Conservation (phyloP, 257 asterid species). For the Datura wrightii region DNA sequence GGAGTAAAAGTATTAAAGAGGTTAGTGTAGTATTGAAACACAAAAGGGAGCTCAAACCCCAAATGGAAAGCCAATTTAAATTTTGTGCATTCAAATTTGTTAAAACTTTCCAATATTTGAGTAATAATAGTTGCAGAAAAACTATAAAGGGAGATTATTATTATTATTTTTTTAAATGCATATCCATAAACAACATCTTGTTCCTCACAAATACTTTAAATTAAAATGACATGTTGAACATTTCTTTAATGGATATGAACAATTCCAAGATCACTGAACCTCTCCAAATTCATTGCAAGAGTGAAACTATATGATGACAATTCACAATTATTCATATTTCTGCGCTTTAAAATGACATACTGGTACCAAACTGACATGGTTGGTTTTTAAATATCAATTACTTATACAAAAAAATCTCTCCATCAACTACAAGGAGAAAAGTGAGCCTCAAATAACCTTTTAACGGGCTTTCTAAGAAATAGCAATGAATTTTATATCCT, state of each 20-base stretch:
- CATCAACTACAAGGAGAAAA: no score
- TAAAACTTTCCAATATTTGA: background rate
- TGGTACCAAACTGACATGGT: no score
- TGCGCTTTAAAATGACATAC: no score
- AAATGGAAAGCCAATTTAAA: background rate
- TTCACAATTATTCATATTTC: background rate
- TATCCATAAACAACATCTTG: background rate
- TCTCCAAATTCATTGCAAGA: background rate
- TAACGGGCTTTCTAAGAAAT: no score
- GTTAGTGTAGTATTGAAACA: background rate
- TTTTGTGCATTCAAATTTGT: background rate
- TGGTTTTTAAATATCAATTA: no score
- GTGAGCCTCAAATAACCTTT: no score
- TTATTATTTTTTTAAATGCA: no score
- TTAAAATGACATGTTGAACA: background rate
- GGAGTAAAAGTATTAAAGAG: background rate
- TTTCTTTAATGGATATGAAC: background rate
- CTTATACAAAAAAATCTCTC: no score
- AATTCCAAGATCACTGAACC: background rate
- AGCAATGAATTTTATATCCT: no score
- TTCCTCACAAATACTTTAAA: background rate
- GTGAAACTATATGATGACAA: background rate
- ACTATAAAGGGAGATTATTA: no score
- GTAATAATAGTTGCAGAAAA: background rate
- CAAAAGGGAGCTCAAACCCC: background rate